Evolutionary conservation across 208 protist species (phyloP).

Genomic region (Porcisia hertigi): DNA sequence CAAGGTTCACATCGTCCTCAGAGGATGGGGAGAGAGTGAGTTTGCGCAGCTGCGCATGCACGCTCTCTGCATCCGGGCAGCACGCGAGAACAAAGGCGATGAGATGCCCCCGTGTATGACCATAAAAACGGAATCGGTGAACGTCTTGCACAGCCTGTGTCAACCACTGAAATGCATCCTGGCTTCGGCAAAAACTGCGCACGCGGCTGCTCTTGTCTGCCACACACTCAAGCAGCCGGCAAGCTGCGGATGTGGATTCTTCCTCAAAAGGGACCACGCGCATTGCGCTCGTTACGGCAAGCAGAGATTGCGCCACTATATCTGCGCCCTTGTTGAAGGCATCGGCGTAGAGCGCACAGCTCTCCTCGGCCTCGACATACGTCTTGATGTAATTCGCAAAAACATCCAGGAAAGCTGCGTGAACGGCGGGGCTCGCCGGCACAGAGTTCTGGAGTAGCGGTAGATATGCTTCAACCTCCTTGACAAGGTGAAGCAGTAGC

Average conservation of each 20-base stretch:
- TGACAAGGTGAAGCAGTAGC: constrained; percentile 33
- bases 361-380: constrained; percentile 53
- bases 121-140: constrained; percentile 22
- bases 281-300: constrained; percentile 28
- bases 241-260: constrained; percentile 45
- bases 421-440: constrained; percentile 57
- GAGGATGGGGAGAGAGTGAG: constrained; percentile 11
- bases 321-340: constrained; percentile 43
- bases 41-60: constrained; percentile 19
- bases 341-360: constrained; percentile 22
- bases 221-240: constrained; percentile 56
- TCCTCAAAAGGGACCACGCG: constrained; percentile 54
- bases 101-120: constrained; percentile 44
- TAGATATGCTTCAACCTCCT: constrained; percentile 22
- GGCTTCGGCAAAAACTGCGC: constrained; percentile 22
- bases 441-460: constrained; percentile 30
- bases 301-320: constrained; percentile 49
- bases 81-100: constrained; percentile 51
- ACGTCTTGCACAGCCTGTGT: constrained; percentile 25
- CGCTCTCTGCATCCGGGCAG: constrained; percentile 15
- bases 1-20: constrained; percentile 28
- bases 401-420: constrained; percentile 56
- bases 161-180: constrained; percentile 20
- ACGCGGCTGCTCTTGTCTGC: constrained; percentile 43
- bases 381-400: constrained; percentile 51